phyloP scores from a whole-genome alignment of 1,284 basidiomycete genomes.

The Ganoderma leucocontextum region DNA sequence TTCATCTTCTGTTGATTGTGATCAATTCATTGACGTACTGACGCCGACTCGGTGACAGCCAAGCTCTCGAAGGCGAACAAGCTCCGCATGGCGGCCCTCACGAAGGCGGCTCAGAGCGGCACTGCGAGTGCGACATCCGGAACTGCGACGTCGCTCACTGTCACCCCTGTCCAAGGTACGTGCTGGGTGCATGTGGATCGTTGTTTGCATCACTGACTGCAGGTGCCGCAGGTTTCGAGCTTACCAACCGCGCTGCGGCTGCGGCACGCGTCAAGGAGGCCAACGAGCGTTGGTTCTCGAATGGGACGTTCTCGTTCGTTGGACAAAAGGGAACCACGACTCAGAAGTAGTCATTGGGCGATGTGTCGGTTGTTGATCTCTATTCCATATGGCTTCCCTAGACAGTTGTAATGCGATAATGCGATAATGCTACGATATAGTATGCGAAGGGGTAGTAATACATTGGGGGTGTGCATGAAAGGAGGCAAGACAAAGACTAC shows the following conservation, averaged over 20 bases:
- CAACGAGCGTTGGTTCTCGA: conserved; percentile 92
- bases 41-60: conserved; percentile 55
- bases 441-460: conserved; percentile 28
- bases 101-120: conserved; percentile 71
- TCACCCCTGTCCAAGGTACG: conserved; percentile 95
- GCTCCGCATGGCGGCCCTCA: conserved; percentile 85
- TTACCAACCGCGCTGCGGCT: conserved; percentile 84
- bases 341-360: conserved; percentile 19
- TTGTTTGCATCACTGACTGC: conserved; percentile 5
- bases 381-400: not conserved
- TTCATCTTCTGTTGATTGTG: not conserved
- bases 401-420: conserved; percentile 23
- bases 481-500: conserved; percentile 9
- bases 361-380: not conserved
- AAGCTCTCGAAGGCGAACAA: conserved; percentile 98
- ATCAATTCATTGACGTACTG: not conserved
- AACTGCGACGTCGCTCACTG: conserved; percentile 90
- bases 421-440: conserved; percentile 28
- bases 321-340: conserved; percentile 66
- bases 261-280: conserved; percentile 89
- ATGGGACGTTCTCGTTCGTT: conserved; percentile 84
- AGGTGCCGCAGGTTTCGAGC: conserved; percentile 73
- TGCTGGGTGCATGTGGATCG: conserved; percentile 11
- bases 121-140: conserved; percentile 75
- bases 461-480: conserved; percentile 16